phyloP scores from a whole-genome alignment of 2,329 filamentous ascomycete genomes.

The Aspergillus pseudoviridinutans region DNA sequence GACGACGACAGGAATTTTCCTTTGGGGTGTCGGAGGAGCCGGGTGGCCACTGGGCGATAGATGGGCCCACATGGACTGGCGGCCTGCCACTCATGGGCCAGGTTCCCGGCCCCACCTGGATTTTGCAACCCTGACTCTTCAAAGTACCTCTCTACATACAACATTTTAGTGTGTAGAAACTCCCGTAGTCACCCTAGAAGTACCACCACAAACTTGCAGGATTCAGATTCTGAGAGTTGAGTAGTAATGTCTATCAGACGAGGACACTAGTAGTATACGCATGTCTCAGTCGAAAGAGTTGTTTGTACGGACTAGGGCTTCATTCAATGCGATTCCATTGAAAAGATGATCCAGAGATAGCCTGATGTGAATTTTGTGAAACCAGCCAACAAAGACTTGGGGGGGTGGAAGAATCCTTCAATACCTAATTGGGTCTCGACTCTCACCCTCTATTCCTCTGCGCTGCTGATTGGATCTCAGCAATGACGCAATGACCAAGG shows the following conservation, averaged over 20 bases:
- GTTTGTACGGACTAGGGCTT: not conserved
- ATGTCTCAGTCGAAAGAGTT: not conserved
- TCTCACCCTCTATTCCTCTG: not conserved
- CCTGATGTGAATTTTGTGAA: too few species aligned
- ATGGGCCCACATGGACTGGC: conserved; percentile 5
- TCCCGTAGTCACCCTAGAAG: not conserved
- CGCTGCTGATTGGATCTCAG: not conserved
- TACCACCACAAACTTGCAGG: not conserved
- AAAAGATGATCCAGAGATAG: not conserved
- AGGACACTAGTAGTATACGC: not conserved
- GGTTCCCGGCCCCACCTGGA: conserved; percentile 4
- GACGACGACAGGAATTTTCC: conserved; percentile 34
- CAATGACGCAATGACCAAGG: not conserved
- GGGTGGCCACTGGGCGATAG: conserved; percentile 18
- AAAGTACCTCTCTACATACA: not conserved
- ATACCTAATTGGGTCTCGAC: not conserved
- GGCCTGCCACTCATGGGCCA: conserved; percentile 14
- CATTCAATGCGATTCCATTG: not conserved
- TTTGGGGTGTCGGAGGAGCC: conserved; percentile 18
- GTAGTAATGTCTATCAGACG: not conserved
- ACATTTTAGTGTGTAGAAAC: not conserved
- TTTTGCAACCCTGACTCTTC: not conserved
- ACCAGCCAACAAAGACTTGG: too few species aligned
- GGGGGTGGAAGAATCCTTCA: not conserved
- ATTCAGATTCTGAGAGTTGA: not conserved